Evolutionary conservation across 2,329 filamentous ascomycete species (phyloP).

Genomic region (Fusarium sp.): DNA sequence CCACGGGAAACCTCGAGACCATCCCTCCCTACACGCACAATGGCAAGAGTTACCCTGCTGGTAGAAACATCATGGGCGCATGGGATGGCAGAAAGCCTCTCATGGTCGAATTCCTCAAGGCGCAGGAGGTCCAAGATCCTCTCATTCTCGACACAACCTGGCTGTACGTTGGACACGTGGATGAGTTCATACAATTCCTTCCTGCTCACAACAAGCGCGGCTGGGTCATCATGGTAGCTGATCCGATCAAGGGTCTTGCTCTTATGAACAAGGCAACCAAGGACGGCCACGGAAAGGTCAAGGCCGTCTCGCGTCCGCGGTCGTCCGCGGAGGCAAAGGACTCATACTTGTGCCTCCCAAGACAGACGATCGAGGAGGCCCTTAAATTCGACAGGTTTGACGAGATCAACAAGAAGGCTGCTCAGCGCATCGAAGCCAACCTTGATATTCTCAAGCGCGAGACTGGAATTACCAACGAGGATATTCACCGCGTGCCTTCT

Average conservation of each 20-base stretch:
- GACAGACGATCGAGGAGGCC: constrained; percentile 31
- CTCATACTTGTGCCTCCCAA: constrained; percentile 6
- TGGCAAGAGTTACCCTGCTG: constrained; percentile 38
- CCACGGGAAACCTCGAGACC: constrained; percentile 54
- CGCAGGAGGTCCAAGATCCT: constrained; percentile 54
- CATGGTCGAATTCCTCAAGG: constrained; percentile 50
- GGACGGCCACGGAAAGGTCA: constrained; percentile 32
- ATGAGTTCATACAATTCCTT: constrained; percentile 51
- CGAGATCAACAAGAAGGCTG: constrained; percentile 19
- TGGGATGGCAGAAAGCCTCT: constrained; percentile 24
- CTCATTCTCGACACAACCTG: constrained; percentile 52
- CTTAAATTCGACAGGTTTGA: constrained; percentile 31
- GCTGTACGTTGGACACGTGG: constrained; percentile 48
- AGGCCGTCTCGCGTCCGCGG: constrained; percentile 31
- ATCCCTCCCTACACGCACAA: constrained; percentile 53
- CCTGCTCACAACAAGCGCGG: constrained; percentile 45
- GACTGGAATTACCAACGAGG: constrained; percentile 43
- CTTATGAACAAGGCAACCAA: constrained; percentile 37
- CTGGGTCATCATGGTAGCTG: constrained; percentile 45
- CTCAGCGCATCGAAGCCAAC: constrained; percentile 42
- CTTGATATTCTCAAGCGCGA: constrained; percentile 42
- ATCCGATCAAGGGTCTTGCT: constrained; percentile 38
- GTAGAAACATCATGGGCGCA: constrained; percentile 42
- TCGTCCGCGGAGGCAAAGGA: not conserved
- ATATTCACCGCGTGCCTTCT: constrained; percentile 44